Conservation (phyloP, 306 rosid species). For the Trifolium pratense region DNA sequence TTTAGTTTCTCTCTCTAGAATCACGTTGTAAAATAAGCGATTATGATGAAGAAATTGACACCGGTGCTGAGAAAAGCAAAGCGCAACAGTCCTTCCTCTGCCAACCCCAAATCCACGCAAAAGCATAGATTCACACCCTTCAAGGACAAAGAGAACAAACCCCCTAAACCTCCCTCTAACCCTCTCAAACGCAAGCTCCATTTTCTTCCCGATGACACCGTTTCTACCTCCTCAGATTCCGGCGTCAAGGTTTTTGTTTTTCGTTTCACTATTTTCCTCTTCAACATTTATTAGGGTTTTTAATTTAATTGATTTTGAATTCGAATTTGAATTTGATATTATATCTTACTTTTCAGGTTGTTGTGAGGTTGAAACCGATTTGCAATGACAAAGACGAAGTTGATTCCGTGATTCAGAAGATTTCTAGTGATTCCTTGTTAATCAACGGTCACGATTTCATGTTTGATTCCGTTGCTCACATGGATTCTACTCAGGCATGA, state of each 20-base stretch:
- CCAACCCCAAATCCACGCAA: slow-evolving; percentile 56
- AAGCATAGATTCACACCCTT: slow-evolving; percentile 46
- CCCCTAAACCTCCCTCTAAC: slow-evolving; percentile 81
- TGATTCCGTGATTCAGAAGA: slow-evolving; percentile 60
- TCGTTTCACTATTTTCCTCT: background rate
- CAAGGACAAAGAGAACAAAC: slow-evolving; percentile 81
- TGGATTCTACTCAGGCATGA: slow-evolving; percentile 74
- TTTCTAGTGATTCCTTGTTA: slow-evolving; percentile 61
- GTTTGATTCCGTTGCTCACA: slow-evolving; percentile 74
- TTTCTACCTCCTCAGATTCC: slow-evolving; percentile 60
- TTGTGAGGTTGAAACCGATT: slow-evolving; percentile 79
- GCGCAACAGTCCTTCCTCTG: slow-evolving; percentile 45
- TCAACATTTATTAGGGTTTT: background rate
- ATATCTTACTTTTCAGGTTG: slow-evolving; percentile 50
- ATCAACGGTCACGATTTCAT: slow-evolving; percentile 81
- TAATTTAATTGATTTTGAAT: background rate
- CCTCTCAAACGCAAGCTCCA: slow-evolving; percentile 83
- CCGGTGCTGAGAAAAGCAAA: slow-evolving; percentile 59
- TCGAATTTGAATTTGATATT: background rate
- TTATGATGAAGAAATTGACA: slow-evolving; percentile 51
- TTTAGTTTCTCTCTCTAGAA: slow-evolving; percentile 36
- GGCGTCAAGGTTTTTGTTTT: slow-evolving; percentile 72
- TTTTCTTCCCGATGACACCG: slow-evolving; percentile 47
- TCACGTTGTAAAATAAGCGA: background rate
- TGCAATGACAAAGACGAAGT: slow-evolving; percentile 65